phyloP scores from a whole-genome alignment of 805 yeast species.

The Saccharomycopsis oosterbeekiorum region DNA sequence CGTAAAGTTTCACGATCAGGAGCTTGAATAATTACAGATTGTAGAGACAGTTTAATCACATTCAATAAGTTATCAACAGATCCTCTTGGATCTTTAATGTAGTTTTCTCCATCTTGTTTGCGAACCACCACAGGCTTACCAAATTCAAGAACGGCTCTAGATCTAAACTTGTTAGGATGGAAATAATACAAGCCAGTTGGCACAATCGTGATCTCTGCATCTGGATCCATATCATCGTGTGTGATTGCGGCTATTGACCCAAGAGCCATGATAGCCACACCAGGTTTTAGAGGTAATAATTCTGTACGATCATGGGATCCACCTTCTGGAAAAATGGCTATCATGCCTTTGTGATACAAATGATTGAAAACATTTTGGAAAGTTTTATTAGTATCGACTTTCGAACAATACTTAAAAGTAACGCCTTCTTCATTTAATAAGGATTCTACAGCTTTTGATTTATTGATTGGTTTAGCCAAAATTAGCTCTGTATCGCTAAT shows the following conservation, averaged over 20 bases:
- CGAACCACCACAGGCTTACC: constrained; percentile 76
- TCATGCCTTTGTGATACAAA: constrained; percentile 65
- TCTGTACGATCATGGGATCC: constrained; percentile 96
- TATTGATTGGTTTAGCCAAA: constrained; percentile 57
- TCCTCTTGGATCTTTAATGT: constrained; percentile 53
- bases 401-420: constrained; percentile 65
- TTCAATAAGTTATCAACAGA: constrained; percentile 68
- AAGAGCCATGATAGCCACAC: constrained; percentile 95
- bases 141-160: constrained; percentile 91
- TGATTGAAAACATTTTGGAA: constrained; percentile 80
- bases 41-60: constrained; percentile 59
- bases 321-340: constrained; percentile 97
- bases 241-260: constrained; percentile 67
- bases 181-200: constrained; percentile 98
- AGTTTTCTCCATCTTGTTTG: constrained; percentile 51
- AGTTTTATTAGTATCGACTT: constrained; percentile 78
- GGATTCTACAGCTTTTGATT: constrained; percentile 27
- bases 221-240: constrained; percentile 36
- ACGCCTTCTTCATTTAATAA: constrained; percentile 41
- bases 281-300: constrained; percentile 86
- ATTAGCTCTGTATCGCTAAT: constrained; percentile 61
- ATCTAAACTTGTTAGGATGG: constrained; percentile 90
- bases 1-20: constrained; percentile 83
- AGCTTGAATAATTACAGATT: constrained; percentile 79
- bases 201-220: constrained; percentile 72